Evolutionary conservation across 2,329 filamentous ascomycete species (phyloP).

Genomic region (Huntiella savannae): DNA sequence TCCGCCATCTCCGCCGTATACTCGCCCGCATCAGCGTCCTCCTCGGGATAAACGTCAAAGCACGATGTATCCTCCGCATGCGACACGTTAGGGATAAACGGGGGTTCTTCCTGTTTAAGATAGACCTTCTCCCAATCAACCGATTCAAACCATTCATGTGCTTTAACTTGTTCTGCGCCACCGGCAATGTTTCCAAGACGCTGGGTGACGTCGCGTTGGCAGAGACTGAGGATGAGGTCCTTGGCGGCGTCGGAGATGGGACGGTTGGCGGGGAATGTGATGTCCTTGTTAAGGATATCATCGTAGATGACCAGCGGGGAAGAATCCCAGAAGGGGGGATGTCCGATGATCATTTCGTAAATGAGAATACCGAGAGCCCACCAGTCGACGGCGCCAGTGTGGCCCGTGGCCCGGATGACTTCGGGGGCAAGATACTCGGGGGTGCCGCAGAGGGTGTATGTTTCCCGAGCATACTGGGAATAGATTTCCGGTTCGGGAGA

Average conservation of each 20-base stretch:
- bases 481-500: conserved; percentile 12
- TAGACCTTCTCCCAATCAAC: conserved; percentile 59
- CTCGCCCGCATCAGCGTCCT: conserved; percentile 42
- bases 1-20: conserved; percentile 51
- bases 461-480: conserved; percentile 38
- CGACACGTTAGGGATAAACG: conserved; percentile 56
- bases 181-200: conserved; percentile 63
- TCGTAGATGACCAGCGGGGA: conserved; percentile 80
- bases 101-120: conserved; percentile 42
- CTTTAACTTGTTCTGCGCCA: conserved; percentile 51
- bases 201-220: conserved; percentile 59
- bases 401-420: conserved; percentile 67
- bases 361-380: conserved; percentile 72
- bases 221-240: conserved; percentile 57
- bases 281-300: conserved; percentile 60
- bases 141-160: conserved; percentile 54
- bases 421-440: conserved; percentile 72
- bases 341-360: conserved; percentile 70
- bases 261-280: conserved; percentile 52
- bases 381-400: conserved; percentile 64
- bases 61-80: conserved; percentile 60
- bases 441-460: conserved; percentile 68
- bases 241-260: conserved; percentile 47
- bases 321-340: conserved; percentile 73
- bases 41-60: conserved; percentile 68